Conservation (phyloP, 441 rosid genomes). For the Populus hybrid region DNA sequence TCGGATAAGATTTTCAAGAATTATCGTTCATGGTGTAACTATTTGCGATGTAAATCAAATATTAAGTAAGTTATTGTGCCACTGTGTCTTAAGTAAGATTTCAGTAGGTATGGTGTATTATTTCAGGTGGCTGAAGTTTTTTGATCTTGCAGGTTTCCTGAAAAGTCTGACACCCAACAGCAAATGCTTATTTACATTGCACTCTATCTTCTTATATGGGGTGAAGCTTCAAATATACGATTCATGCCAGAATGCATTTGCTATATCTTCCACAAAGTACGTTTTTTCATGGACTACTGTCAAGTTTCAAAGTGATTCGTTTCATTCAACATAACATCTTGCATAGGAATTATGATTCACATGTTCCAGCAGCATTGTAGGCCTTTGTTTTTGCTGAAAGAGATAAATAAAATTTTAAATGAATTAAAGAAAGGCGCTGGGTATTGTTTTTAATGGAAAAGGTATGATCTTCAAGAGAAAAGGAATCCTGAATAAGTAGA, state of each 20-base stretch:
- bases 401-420: neutral
- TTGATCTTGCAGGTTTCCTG: conserved; percentile 54
- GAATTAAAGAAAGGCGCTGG: neutral
- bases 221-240: conserved; percentile 97
- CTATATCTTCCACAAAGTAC: conserved; percentile 95
- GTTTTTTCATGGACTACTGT: conserved; percentile 21
- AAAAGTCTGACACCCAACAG: conserved; percentile 47
- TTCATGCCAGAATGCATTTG: conserved; percentile 99
- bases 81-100: conserved; percentile 8
- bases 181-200: conserved; percentile 73
- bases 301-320: neutral
- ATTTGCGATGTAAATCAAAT: conserved; percentile 54
- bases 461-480: neutral
- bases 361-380: neutral
- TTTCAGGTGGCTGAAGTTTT: conserved; percentile 2
- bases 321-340: neutral
- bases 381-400: neutral
- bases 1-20: conserved; percentile 73
- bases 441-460: neutral
- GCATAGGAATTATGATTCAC: neutral
- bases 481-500: neutral
- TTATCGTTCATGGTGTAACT: conserved; percentile 89
- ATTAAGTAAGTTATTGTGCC: conserved; percentile 43
- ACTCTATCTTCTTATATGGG: conserved; percentile 98
- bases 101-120: neutral